Percentiles rank a stretch among this genome's conserved stretches.
phyloP scores from a whole-genome alignment of 2,329 filamentous ascomycete genomes.

The Alternaria alternata region DNA sequence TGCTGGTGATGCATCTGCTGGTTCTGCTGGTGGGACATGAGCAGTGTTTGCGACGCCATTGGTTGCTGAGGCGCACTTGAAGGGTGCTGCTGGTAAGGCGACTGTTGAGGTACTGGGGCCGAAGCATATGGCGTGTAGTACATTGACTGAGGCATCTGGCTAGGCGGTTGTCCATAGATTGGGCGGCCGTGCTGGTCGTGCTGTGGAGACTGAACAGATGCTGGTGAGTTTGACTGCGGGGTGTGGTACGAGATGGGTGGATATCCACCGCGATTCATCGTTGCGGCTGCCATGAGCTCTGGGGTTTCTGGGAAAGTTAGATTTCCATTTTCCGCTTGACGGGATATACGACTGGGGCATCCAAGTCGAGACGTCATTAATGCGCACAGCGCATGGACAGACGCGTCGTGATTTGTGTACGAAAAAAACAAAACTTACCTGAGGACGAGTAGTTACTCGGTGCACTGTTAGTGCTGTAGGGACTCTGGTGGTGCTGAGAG shows the following conservation, averaged over 20 bases:
- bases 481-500: conserved; percentile 80
- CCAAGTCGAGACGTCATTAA: conserved; percentile 18
- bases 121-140: conserved; percentile 69
- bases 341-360: conserved; percentile 8
- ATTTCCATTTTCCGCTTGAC: conserved; percentile 16
- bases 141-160: conserved; percentile 83
- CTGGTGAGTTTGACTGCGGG: conserved; percentile 92
- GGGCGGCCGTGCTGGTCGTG: conserved; percentile 86
- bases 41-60: conserved; percentile 56
- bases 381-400: conserved; percentile 20
- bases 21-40: conserved; percentile 62
- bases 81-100: conserved; percentile 65
- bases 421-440: conserved; percentile 40
- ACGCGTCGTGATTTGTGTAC: conserved; percentile 10
- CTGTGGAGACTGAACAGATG: conserved; percentile 88
- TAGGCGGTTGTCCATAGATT: conserved; percentile 81
- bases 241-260: conserved; percentile 90
- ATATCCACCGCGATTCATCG: conserved; percentile 72
- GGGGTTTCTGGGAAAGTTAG: conserved; percentile 75
- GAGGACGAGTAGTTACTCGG: conserved; percentile 86
- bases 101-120: conserved; percentile 61
- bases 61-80: conserved; percentile 64
- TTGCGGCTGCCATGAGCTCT: conserved; percentile 72
- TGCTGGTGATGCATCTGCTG: conserved; percentile 51
- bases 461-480: conserved; percentile 83